Evolutionary conservation across 2,329 filamentous ascomycete species (phyloP), one percentile per base, ranked within the genome.

Genomic region (Exophiala aquamarina): DNA sequence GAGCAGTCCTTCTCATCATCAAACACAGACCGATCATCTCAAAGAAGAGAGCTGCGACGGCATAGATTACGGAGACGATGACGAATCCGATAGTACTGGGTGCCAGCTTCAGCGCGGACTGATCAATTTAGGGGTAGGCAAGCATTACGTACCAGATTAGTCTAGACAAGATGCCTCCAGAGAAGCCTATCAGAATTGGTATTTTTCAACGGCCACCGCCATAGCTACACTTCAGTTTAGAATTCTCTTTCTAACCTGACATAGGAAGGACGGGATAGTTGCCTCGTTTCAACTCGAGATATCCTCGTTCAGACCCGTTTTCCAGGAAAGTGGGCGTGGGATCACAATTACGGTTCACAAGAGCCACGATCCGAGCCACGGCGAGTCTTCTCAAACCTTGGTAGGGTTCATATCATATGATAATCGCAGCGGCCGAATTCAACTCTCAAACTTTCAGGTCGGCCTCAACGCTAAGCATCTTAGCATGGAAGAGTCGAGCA

Each of bases 361-460:
- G 32, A 18, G 8, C 7, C 13, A 34, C 13, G 32, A 34, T 34
- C n/a, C 6, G 17, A 34, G 13, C 17, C 17, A n/a, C n/a, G n/a
- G n/a, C n/a, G n/a, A n/a, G n/a, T n/a, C 8, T 34, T 18, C 13
- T 7, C 17, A 6, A 34, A 13, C 45, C 6, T 20, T 57, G 7
- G 35, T 62, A 14, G 61, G 61, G 4, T 62, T 46, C 36, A 60
- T 63, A 33, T 49, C 43, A 0, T 61, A 56, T 29, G 35, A 58
- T 3, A 49, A 56, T 21, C 46, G 37, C 7, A 37, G 9, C 7
- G 59, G 59, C 2, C 23, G 15, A 5, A 17, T 61, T 4, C 56
- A 61, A 28, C 28, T 63, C 5, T 53, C 53, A 1, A 63, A 63
- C 35, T 61, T 61, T 49, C 46, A 52, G 6, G 56, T 59, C 5